Evolutionary conservation across 306 rosid genomes (phyloP).

Genomic region (Prunus dulcis): DNA sequence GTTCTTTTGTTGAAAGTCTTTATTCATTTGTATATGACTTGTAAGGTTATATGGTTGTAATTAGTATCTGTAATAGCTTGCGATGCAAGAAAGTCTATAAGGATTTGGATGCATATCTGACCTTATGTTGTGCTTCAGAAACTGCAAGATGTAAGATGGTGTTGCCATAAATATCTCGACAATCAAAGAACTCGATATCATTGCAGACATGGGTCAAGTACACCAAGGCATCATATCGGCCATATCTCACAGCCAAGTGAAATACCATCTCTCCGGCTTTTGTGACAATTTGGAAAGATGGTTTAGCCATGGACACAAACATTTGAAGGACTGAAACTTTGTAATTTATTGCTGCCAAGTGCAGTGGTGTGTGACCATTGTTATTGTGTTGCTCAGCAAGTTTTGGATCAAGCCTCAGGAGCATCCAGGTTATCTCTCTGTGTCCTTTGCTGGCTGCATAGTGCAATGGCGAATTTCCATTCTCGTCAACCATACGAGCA

Average conservation of each 20-base stretch:
- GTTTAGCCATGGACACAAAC: slow-evolving; percentile 36
- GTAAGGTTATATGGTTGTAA: no score
- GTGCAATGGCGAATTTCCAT: slow-evolving; percentile 62
- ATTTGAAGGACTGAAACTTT: slow-evolving; percentile 47
- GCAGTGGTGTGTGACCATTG: slow-evolving; percentile 66
- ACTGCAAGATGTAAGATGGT: slow-evolving; percentile 66
- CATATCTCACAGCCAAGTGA: slow-evolving; percentile 67
- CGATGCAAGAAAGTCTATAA: no score
- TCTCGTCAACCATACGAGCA: slow-evolving; percentile 33
- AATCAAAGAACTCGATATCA: slow-evolving; percentile 36
- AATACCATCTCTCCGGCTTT: slow-evolving; percentile 62
- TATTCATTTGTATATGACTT: no score
- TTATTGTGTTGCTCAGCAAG: slow-evolving; percentile 46
- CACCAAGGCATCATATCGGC: slow-evolving; percentile 45
- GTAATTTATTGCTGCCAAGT: slow-evolving; percentile 58
- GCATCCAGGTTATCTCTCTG: slow-evolving; percentile 48
- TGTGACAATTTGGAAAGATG: slow-evolving; percentile 46
- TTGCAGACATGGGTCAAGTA: slow-evolving; percentile 44
- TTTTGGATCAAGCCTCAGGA: slow-evolving; percentile 41
- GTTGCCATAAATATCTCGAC: slow-evolving; percentile 53
- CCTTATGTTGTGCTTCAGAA: slow-evolving; percentile 47
- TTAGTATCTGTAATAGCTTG: no score
- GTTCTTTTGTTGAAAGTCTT: no score
- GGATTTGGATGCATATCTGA: slow-evolving; percentile 18
- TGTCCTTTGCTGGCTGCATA: slow-evolving; percentile 40